phyloP scores from a whole-genome alignment of 306 rosid species.

The Fagus crenata region DNA sequence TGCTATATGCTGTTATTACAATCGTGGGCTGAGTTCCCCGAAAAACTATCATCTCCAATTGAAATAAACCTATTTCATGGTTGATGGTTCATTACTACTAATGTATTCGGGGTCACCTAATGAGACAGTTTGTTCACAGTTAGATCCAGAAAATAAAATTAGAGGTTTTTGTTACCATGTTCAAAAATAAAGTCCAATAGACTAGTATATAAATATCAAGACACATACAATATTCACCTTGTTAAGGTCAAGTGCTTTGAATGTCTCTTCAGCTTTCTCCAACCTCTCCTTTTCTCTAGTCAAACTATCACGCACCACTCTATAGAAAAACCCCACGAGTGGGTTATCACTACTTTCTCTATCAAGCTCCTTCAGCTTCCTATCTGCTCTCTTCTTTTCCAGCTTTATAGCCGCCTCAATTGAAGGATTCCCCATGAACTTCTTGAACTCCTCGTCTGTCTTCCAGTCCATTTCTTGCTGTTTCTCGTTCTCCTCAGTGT shows the following conservation, averaged over 20 bases:
- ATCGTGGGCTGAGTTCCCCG: too few relatives aligned
- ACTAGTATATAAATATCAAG: too few relatives aligned
- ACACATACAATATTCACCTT: slow-evolving; percentile 50
- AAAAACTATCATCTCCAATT: too few relatives aligned
- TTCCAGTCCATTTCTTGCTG: slow-evolving; percentile 82
- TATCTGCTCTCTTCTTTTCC: slow-evolving; percentile 86
- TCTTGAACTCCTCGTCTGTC: slow-evolving; percentile 78
- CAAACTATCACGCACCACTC: slow-evolving; percentile 47
- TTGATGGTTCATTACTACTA: too few relatives aligned
- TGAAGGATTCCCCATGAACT: slow-evolving; percentile 81
- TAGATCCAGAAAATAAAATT: too few relatives aligned
- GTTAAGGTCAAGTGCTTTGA: slow-evolving; percentile 80
- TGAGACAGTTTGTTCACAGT: too few relatives aligned
- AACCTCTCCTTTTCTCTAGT: slow-evolving; percentile 60
- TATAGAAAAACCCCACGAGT: slow-evolving; percentile 42
- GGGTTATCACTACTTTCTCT: slow-evolving; percentile 55
- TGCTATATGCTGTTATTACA: too few relatives aligned
- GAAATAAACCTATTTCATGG: too few relatives aligned
- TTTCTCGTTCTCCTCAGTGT: slow-evolving; percentile 36
- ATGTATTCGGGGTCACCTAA: too few relatives aligned
- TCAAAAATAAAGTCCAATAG: slow-evolving; percentile 37
- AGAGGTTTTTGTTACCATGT: slow-evolving; percentile 53
- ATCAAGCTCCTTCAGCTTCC: slow-evolving; percentile 79
- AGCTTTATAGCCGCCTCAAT: slow-evolving; percentile 89
- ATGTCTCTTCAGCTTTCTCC: slow-evolving; percentile 67